These are phyloP conservation scores for Globisporangium emineosum DNA, from an alignment of 352 stramenopile genomes.

Conservation along the genomic window DNA sequence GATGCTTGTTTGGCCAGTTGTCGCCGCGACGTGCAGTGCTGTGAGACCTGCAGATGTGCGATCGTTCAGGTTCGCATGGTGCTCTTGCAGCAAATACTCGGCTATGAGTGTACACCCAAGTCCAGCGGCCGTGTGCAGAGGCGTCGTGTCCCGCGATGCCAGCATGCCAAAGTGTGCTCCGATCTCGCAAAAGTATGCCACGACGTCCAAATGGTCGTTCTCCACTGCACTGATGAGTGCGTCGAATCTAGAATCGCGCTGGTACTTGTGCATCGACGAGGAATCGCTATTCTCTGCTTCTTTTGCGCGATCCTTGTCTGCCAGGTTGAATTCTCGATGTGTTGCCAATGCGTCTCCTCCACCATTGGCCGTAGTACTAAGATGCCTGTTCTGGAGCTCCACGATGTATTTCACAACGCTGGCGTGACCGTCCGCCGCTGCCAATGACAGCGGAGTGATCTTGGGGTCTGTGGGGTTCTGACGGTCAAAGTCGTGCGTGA, in stretches of 20 bases:
- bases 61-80: constrained; percentile 8
- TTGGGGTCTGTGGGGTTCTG: constrained; percentile 12
- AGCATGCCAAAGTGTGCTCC: constrained; percentile 17
- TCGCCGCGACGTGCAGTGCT: constrained; percentile 26
- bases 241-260: constrained; percentile 10
- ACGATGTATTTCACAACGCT: constrained; percentile 16
- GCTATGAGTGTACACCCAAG: constrained; percentile 14
- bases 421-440: constrained; percentile 6
- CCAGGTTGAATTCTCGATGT: background rate
- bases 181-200: constrained; percentile 19
- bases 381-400: constrained; percentile 13
- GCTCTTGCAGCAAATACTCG: constrained; percentile 18
- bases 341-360: background rate
- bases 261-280: background rate
- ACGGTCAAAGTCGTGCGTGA: constrained; percentile 19
- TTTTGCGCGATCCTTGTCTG: background rate
- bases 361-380: background rate
- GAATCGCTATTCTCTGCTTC: background rate
- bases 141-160: constrained; percentile 11
- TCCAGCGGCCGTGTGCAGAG: constrained; percentile 17
- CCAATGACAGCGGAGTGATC: constrained; percentile 15
- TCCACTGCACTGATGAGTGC: constrained; percentile 16
- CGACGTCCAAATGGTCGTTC: constrained; percentile 18
- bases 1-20: constrained; percentile 26
- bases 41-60: constrained; percentile 19